Evolutionary conservation across 176 grass and related monocot genomes (phyloP), one percentile per base, ranked within the genome.

Genomic region (Echinochloa phyllopogon): DNA sequence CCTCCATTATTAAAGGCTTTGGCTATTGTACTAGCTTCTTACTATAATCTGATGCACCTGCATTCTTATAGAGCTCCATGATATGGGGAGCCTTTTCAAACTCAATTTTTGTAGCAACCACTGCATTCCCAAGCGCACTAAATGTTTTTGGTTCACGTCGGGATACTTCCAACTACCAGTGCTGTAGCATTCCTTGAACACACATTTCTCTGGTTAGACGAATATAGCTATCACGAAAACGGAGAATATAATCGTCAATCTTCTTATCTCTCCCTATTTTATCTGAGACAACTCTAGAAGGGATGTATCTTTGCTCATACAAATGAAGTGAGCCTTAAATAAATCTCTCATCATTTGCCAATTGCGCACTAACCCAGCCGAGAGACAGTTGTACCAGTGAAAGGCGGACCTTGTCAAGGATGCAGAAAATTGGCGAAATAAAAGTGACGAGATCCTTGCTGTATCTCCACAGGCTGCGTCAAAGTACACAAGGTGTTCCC

Each of bases 321-420:
- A 47, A 6, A 82, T 52, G 4, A 82, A 82, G 18, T 70, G 79
- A 27, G 65, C n/a, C 3, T 42, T 70, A 7, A 82, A 82, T 4
- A 82, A 5, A 20, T 82, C 39, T 25, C 70, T 70, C 79, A 82
- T 82, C 41, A 24, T 24, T 14, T 44, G 41, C 67, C 67, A 70
- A 45, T 6, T 70, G 3, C 41, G 41, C 0, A 82, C 53, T 0
- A 50, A 57, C 3, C 79, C 50, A 0, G 67, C 50, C 4, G 65
- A n/a, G 0, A 82, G 49, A 4, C 64, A 48, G 3, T 65, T 81
- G 5, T 81, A 81, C 79, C 79, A 81, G 25, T 81, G 79, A 16
- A 81, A 81, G 2, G 79, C 49, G 3, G 48, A 21, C 0, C 64
- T 21, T 0, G 48, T 81, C 8, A 81, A 25, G 10, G 79, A 81